These are phyloP conservation scores for Parietichytrium sp. DNA, from an alignment of 108 stramenopile species.

Conservation along the genomic window DNA sequence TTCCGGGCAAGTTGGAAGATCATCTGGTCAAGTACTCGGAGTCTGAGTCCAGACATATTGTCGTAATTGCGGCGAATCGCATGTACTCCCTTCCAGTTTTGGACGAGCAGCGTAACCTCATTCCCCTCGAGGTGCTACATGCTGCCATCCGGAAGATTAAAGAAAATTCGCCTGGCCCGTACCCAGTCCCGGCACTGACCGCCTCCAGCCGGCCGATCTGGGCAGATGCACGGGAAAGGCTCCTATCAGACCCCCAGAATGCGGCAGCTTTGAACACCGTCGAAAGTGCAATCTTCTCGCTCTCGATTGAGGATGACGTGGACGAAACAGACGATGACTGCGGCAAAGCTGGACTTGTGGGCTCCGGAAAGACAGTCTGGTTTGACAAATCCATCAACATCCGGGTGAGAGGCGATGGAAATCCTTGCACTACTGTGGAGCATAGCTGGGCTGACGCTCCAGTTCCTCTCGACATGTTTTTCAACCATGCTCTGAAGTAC, in stretches of 20 bases:
- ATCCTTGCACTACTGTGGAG: conserved; percentile 16
- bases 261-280: not conserved
- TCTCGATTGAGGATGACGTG: conserved; percentile 22
- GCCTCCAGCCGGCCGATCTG: not conserved
- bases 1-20: conserved; percentile 18
- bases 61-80: not conserved
- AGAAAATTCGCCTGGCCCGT: not conserved
- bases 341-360: not conserved
- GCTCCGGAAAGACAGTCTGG: not conserved
- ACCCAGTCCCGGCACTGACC: not conserved
- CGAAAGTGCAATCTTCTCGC: not conserved
- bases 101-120: not conserved
- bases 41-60: not conserved
- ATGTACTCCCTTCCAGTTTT: conserved; percentile 23
- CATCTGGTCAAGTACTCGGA: not conserved
- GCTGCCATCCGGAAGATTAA: not conserved
- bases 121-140: conserved; percentile 3
- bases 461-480: conserved; percentile 16
- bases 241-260: not conserved
- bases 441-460: conserved; percentile 33
- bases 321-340: not conserved
- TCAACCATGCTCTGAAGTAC: conserved; percentile 24
- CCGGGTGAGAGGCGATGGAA: not conserved
- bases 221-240: not conserved
- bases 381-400: conserved; percentile 29